A percentile compares a stretch with the other conserved stretches of the same genome.
Conservation (phyloP, 768 basidiomycete genomes). For the Cyclocybe aegerita region DNA sequence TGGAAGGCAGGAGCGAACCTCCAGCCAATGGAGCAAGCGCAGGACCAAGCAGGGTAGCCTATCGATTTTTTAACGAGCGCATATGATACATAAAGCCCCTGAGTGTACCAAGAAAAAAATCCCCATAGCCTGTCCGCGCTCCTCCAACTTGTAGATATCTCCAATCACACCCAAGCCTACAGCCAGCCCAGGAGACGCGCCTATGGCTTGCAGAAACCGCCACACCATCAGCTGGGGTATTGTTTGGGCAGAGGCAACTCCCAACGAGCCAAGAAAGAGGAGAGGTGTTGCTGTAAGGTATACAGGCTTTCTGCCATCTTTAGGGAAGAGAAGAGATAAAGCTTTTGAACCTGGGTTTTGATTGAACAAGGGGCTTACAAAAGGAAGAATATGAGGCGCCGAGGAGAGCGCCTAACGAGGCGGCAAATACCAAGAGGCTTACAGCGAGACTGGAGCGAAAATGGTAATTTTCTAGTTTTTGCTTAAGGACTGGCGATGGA, state of each 20-base stretch:
- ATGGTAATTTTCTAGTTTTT: neutral
- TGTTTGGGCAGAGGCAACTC: conserved; percentile 45
- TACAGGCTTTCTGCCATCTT: conserved; percentile 63
- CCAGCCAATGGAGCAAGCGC: conserved; percentile 59
- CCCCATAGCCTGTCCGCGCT: conserved; percentile 57
- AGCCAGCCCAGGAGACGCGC: conserved; percentile 50
- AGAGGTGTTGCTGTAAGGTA: conserved; percentile 61
- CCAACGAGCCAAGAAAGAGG: conserved; percentile 55
- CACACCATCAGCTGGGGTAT: conserved; percentile 53
- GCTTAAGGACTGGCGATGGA: neutral
- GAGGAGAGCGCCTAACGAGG: conserved; percentile 25
- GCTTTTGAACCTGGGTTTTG: no score
- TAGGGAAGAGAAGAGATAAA: no score
- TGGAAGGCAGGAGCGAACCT: conserved; percentile 27
- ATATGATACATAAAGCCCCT: neutral
- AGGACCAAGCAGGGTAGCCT: conserved; percentile 58
- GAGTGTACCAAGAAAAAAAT: conserved; percentile 46
- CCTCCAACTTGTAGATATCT: conserved; percentile 63
- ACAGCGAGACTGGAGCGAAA: conserved; percentile 22
- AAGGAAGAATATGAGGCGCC: conserved; percentile 29
- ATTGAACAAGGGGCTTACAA: no score
- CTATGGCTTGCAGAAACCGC: conserved; percentile 64
- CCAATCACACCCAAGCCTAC: conserved; percentile 59
- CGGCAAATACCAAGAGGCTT: conserved; percentile 30
- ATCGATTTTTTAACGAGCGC: neutral